Base-by-base conservation (phyloP, 176 grass and related monocot genomes). In the Calamus simplicifolius region DNA sequence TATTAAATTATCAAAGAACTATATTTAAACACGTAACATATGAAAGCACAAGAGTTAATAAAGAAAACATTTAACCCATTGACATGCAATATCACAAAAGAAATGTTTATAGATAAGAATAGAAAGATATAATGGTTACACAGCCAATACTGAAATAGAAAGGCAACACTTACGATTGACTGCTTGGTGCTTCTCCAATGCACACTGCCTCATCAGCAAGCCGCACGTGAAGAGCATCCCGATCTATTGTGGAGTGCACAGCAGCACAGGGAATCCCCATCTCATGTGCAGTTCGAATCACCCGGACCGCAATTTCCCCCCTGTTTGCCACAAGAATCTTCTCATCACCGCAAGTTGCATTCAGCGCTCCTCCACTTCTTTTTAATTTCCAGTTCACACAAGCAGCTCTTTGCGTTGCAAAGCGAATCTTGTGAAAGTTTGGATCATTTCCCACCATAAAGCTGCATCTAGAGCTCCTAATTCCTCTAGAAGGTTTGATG, bases 171-270 rank as follows among this genome's bases (percentile, higher is more conserved):
- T 58, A 82, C 73, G 79, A 82, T 72, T 82, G 59, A 59, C 49
- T 82, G 60, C 79, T 82, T n/a, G 73, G 79, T 59, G 79, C 79
- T 72, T 82, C 73, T 56, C 79, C 79, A 28, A 82, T 82, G 50
- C 79, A 77, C 29, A 82, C 73, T 6, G 79, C 67, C 48, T 82
- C 73, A 49, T 82, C 79, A 8, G 79, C 79, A 25, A 82, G 79
- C 10, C 62, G 66, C 51, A 82, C 79, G 7, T 82, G 79, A 70
- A 82, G 68, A 56, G 73, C 73, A 66, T 82, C 79, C 49, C 54
- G 56, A 54, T 82, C 79, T 56, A 82, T 82, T 66, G 79, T 82
- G 4, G 79, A 82, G 55, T 82, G 65, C 49, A 82, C 79, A 25
- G 73, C 79, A 27, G 76, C 79, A 67, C 79, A 82, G 3, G 65